A percentile compares a stretch with the other conserved stretches of the same genome.
Evolutionary conservation across 1,139 yeast genomes (phyloP).

Genomic region (Candida neerlandica): DNA sequence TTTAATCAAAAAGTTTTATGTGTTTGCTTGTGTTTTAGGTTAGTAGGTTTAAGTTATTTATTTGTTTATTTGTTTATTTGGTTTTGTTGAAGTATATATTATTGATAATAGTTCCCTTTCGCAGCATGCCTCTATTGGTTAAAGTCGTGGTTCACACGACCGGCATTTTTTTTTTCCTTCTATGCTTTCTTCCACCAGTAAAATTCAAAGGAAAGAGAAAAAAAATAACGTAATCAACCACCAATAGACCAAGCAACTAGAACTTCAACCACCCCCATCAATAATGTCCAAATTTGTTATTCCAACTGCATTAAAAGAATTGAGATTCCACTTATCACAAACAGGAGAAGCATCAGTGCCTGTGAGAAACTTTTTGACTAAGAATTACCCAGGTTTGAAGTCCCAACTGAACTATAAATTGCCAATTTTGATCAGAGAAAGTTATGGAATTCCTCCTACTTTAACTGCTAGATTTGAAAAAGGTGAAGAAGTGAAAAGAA

Average conservation of each 20-base stretch:
- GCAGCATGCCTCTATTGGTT: slow-evolving; percentile 2
- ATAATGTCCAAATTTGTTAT: slow-evolving; percentile 59
- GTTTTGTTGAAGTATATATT: too few relatives aligned
- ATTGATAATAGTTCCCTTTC: neutral
- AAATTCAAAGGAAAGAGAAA: slow-evolving; percentile 8
- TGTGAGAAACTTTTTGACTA: slow-evolving; percentile 61
- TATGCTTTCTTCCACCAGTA: slow-evolving; percentile 7
- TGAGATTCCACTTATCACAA: slow-evolving; percentile 79
- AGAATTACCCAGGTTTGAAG: slow-evolving; percentile 64
- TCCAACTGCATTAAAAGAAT: slow-evolving; percentile 69
- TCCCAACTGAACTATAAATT: slow-evolving; percentile 43
- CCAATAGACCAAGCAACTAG: neutral
- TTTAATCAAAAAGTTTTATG: slow-evolving; percentile 5
- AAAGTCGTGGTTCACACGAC: neutral
- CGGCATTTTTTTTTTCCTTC: neutral
- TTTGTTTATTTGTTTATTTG: too few relatives aligned
- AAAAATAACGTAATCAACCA: neutral
- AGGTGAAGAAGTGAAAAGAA: slow-evolving; percentile 45
- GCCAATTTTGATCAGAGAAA: slow-evolving; percentile 77
- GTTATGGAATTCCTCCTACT: slow-evolving; percentile 70
- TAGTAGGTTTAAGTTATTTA: too few relatives aligned
- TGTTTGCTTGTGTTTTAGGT: too few relatives aligned
- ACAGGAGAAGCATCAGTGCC: slow-evolving; percentile 71
- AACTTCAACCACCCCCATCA: neutral
- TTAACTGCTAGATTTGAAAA: slow-evolving; percentile 69